Percentiles rank a stretch among this genome's conserved stretches.
Conservation (phyloP, 2,329 filamentous ascomycete genomes). For the Aspergillus fischeri region DNA sequence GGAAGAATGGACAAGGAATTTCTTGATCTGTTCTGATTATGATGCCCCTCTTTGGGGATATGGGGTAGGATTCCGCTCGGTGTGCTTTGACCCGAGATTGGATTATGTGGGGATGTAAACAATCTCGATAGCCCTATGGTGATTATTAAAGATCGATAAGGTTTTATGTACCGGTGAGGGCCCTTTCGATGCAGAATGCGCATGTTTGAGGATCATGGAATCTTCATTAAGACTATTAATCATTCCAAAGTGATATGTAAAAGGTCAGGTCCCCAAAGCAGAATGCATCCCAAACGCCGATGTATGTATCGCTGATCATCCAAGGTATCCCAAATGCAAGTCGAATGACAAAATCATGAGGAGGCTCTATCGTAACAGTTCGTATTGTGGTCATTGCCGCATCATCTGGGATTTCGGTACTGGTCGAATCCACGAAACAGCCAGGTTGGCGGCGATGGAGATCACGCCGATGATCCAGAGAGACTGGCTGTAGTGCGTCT, state of each 20-base stretch:
- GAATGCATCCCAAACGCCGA: neutral
- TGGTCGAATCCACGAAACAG: constrained; percentile 60
- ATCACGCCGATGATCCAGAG: constrained; percentile 83
- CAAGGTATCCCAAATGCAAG: neutral
- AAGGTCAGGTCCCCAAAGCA: neutral
- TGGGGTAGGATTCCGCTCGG: neutral
- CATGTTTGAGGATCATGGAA: neutral
- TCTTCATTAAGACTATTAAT: neutral
- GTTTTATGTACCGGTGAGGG: neutral
- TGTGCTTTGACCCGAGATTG: neutral
- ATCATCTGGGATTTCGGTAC: constrained; percentile 24
- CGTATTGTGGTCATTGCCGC: neutral
- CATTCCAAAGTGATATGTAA: neutral
- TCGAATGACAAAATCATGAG: neutral
- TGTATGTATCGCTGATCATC: neutral
- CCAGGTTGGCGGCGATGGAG: constrained; percentile 64
- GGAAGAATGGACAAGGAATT: neutral
- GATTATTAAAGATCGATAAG: neutral
- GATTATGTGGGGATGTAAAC: neutral
- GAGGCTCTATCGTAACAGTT: neutral
- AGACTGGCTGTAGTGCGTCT: constrained; percentile 62
- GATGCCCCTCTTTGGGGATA: neutral
- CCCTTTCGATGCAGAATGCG: neutral
- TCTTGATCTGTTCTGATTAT: neutral
- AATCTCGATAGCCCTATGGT: neutral